These are phyloP conservation scores for Rhizophagus sp. DNA, from an alignment of 192 early-diverging fungal species.

Conservation along the genomic window DNA sequence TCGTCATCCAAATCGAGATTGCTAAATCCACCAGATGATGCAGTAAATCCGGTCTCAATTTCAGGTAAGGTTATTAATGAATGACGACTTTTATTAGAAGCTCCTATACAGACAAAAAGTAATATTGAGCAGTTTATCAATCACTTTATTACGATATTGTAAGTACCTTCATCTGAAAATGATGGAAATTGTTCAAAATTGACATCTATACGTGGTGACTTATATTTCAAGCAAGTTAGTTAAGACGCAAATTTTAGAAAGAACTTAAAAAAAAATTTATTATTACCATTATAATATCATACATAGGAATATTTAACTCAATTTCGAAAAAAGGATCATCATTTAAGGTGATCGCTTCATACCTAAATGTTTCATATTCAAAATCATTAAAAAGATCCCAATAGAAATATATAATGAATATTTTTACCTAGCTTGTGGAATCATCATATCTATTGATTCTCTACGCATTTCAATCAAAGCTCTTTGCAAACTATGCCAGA, in stretches of 20 bases:
- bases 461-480: conserved; percentile 32
- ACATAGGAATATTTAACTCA: background rate
- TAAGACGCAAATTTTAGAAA: background rate
- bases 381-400: background rate
- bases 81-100: background rate
- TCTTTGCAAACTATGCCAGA: conserved; percentile 38
- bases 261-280: background rate
- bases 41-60: background rate
- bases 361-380: background rate
- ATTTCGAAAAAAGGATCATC: conserved; percentile 30
- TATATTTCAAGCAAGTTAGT: background rate
- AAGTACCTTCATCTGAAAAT: background rate
- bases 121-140: background rate
- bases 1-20: conserved; percentile 6
- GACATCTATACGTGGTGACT: conserved; percentile 5
- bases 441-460: conserved; percentile 36
- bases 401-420: background rate
- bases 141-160: background rate
- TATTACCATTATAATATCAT: conserved; percentile 7
- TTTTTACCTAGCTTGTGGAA: conserved; percentile 40
- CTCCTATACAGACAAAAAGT: background rate
- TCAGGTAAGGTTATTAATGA: conserved; percentile 18
- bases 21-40: background rate
- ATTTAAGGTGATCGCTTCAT: conserved; percentile 21
- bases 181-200: background rate